phyloP scores from a whole-genome alignment of 306 rosid genomes.

The Cyclanthera cordifolia region DNA sequence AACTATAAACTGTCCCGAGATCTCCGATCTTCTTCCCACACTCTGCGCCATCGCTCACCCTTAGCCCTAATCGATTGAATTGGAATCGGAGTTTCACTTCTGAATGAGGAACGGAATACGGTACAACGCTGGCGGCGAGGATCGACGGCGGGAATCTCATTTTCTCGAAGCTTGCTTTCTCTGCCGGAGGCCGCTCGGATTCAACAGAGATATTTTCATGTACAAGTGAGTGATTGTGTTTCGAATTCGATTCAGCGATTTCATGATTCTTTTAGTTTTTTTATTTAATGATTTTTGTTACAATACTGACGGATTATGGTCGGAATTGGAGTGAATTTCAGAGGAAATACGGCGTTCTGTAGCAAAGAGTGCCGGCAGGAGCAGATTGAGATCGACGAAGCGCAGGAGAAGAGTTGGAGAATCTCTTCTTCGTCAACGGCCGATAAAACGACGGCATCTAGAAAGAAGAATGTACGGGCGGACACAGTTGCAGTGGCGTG shows the following conservation, averaged over 20 bases:
- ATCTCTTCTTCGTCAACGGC: conserved; percentile 8
- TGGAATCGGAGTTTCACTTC: not conserved
- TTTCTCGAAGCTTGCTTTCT: conserved; percentile 79
- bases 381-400: conserved; percentile 71
- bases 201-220: conserved; percentile 75
- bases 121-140: conserved; percentile 31
- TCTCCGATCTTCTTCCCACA: conserved; percentile 1
- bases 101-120: conserved; percentile 38
- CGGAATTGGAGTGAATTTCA: conserved; percentile 13
- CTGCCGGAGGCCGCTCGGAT: conserved; percentile 61
- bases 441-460: conserved; percentile 43
- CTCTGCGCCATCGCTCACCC: not conserved
- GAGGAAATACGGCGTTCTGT: conserved; percentile 90
- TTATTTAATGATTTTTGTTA: not conserved
- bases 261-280: not conserved
- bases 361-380: conserved; percentile 89
- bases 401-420: conserved; percentile 59
- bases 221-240: conserved; percentile 22
- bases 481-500: conserved; percentile 66
- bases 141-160: conserved; percentile 42
- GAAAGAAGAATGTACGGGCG: conserved; percentile 40
- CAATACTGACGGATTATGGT: not conserved
- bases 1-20: not conserved
- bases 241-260: not conserved
- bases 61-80: not conserved